A percentile compares a stretch with the other conserved stretches of the same genome.
phyloP scores from a whole-genome alignment of 192 early-diverging fungal genomes.

The Mortierella antarctica region DNA sequence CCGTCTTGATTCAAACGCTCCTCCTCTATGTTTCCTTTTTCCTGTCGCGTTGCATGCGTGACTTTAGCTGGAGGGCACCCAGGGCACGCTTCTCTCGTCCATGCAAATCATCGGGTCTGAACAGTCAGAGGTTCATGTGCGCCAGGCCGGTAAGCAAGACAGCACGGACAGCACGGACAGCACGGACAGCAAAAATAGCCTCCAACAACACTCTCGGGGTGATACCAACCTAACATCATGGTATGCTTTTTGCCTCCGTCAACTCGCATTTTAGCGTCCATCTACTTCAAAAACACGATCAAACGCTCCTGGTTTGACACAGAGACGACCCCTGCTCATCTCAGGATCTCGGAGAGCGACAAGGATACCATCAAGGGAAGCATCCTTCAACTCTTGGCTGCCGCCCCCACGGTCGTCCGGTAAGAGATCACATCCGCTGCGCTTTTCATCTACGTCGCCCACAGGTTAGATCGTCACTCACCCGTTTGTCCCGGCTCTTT shows the following conservation, averaged over 20 bases:
- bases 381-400: constrained; percentile 81
- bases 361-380: constrained; percentile 72
- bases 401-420: constrained; percentile 79
- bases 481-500: background rate
- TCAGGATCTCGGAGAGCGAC: constrained; percentile 76
- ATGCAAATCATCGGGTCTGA: constrained; percentile 68
- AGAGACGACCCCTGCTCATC: constrained; percentile 55
- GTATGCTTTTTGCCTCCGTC: background rate
- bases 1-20: background rate
- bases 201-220: background rate
- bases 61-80: constrained; percentile 42
- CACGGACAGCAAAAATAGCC: too few species aligned
- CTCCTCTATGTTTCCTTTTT: background rate
- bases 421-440: constrained; percentile 22
- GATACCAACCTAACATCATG: background rate
- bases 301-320: constrained; percentile 53
- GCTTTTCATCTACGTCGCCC: background rate
- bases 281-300: constrained; percentile 50
- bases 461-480: constrained; percentile 5
- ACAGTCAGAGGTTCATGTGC: constrained; percentile 59
- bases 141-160: constrained; percentile 63
- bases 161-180: background rate
- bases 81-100: constrained; percentile 27
- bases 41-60: background rate
- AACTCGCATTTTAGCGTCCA: constrained; percentile 17